A percentile compares a stretch with the other conserved stretches of the same genome.
Conservation (phyloP, 331 rosid genomes). For the Prunus yedoensis region DNA sequence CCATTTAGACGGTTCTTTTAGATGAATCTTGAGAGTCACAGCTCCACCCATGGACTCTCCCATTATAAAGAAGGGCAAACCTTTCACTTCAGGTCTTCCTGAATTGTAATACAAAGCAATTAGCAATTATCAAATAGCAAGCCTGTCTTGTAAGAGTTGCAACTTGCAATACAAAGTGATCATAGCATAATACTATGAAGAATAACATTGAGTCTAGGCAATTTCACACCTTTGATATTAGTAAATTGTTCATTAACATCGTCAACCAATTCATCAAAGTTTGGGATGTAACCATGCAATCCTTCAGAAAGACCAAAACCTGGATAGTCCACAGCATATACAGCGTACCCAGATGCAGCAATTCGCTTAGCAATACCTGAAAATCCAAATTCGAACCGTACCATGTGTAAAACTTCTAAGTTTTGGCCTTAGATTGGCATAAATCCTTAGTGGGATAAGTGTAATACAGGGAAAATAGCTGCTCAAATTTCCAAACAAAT, state of each 20-base stretch:
- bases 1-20: slow-evolving; percentile 62
- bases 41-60: slow-evolving; percentile 92
- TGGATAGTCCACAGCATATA: slow-evolving; percentile 69
- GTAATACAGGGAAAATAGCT: background rate
- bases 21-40: slow-evolving; percentile 57
- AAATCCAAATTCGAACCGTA: slow-evolving; percentile 18
- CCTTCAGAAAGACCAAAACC: slow-evolving; percentile 85
- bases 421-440: background rate
- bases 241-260: slow-evolving; percentile 68
- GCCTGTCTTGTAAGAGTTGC: background rate
- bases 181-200: background rate
- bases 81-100: slow-evolving; percentile 65
- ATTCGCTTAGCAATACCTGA: slow-evolving; percentile 69
- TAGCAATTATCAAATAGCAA: background rate
- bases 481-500: too few relatives aligned
- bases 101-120: background rate
- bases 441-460: background rate
- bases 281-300: slow-evolving; percentile 67
- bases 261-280: slow-evolving; percentile 54
- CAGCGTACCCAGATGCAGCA: slow-evolving; percentile 62
- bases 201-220: background rate
- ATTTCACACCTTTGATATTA: slow-evolving; percentile 49
- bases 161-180: too few relatives aligned
- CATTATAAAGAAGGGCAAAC: slow-evolving; percentile 58
- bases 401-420: background rate